Evolutionary conservation across 352 stramenopile species (phyloP).

Genomic region (Pseudoperonospora humuli): DNA sequence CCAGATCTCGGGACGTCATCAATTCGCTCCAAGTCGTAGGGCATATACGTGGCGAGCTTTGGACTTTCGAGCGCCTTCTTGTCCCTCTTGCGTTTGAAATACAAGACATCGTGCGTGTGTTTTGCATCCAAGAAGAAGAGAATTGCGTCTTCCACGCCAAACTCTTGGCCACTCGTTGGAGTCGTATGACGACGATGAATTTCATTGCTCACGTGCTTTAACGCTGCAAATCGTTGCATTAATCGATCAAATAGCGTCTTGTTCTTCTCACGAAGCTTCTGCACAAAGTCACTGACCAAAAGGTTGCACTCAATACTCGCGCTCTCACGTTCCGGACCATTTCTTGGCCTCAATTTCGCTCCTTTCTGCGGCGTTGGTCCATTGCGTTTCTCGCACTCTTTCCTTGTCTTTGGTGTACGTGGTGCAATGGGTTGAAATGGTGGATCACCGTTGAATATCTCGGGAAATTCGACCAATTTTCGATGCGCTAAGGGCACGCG

Average conservation of each 20-base stretch:
- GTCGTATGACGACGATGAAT: no score
- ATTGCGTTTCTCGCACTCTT: constrained; percentile 4
- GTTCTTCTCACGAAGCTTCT: constrained; percentile 32
- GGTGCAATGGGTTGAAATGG: constrained; percentile 29
- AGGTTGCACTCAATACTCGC: no score
- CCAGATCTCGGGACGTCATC: constrained; percentile 20
- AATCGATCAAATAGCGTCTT: constrained; percentile 31
- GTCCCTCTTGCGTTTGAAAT: constrained; percentile 35
- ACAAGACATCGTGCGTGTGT: constrained; percentile 61
- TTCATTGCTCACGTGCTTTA: constrained; percentile 22
- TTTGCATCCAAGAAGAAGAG: constrained; percentile 65
- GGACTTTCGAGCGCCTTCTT: constrained; percentile 3
- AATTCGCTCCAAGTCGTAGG: constrained; percentile 51
- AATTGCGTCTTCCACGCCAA: constrained; percentile 54
- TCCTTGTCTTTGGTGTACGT: constrained; percentile 1
- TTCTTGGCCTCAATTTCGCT: constrained; percentile 15
- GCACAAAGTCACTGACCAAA: constrained; percentile 17
- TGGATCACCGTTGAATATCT: constrained; percentile 35
- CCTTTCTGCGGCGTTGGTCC: constrained; percentile 2
- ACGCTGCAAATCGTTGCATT: constrained; percentile 17
- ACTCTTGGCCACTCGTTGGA: constrained; percentile 6
- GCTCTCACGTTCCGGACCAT: no score
- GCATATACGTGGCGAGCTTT: constrained; percentile 37
- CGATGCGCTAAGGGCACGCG: constrained; percentile 54
- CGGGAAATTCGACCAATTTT: constrained; percentile 46